Conservation (phyloP, 176 grass and related monocot genomes). For the Musa itinerans region DNA sequence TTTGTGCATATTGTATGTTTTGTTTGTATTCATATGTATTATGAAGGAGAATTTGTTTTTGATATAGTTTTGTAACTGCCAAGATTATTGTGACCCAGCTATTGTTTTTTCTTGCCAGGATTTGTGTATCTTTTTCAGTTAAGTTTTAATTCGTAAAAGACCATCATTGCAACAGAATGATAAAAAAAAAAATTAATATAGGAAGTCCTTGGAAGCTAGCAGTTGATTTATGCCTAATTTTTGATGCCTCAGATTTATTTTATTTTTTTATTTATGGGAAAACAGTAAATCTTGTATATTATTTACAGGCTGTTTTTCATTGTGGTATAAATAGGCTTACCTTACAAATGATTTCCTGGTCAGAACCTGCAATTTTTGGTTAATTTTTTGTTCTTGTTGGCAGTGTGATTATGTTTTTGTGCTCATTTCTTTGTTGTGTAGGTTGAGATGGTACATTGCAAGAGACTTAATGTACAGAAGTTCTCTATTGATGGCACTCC, state of each 20-base stretch:
- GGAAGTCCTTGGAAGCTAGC: too few species aligned
- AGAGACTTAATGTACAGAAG: constrained; percentile 86
- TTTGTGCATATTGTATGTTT: neutral
- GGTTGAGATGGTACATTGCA: constrained; percentile 96
- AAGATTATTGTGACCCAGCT: neutral
- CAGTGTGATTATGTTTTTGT: neutral
- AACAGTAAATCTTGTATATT: neutral
- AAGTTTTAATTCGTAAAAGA: too few species aligned
- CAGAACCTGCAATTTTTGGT: neutral
- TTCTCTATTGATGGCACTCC: constrained; percentile 81
- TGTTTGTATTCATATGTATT: neutral
- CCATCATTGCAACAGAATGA: too few species aligned
- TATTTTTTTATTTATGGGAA: neutral
- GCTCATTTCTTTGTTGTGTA: constrained; percentile 26
- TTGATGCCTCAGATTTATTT: too few species aligned
- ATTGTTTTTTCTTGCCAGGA: neutral
- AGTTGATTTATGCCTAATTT: too few species aligned
- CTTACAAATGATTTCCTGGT: neutral
- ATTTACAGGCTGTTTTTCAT: neutral
- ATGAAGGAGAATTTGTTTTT: neutral
- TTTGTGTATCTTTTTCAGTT: neutral
- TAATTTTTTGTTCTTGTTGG: neutral
- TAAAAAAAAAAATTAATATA: too few species aligned
- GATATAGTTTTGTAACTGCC: neutral
- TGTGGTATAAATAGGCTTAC: neutral